Base-by-base conservation (phyloP, 345 rosid genomes). In the Pistacia atlantica region DNA sequence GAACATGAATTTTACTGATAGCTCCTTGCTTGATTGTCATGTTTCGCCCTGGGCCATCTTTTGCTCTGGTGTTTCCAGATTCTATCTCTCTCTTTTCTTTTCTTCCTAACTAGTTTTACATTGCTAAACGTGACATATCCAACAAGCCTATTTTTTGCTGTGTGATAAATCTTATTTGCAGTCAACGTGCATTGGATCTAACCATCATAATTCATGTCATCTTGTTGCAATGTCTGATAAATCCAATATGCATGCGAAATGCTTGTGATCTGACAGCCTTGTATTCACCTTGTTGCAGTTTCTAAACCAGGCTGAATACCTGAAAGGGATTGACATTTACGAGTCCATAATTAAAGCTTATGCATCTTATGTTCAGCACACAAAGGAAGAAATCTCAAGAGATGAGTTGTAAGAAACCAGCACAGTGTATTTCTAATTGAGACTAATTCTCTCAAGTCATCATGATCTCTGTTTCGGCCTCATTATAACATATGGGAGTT, bases 251-350 rank as follows among this genome's bases (percentile, higher is more conserved):
- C 45, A 35, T n/a, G 13, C 14, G 28, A 54, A 10, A 2, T 20
- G 57, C 1, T 59, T 48, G 74, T 71, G 67, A 59, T 28, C 63
- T 75, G 28, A 83, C 64, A 5, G 13, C 75, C 42, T 3, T 67
- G 74, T 75, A 75, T 31, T 56, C 56, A 11, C 46, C 64, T 69
- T 83, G 74, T 76, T 77, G 84, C 93, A 93, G 98, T 96, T 89
- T 81, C 84, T 93, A 69, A 84, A 87, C 89, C 87, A 89, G 81
- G 88, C 75, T 7, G 97, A 93, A 83, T 93, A 93, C 84, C 80
- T 93, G 86, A 91, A 86, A 88, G 99, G 99, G 67, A 88, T 93
- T 63, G 87, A 86, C 52, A 80, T 93, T 14, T 92, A 92, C 13
- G 92, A 79, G 78, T 91, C 94, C 37, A 88, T 93, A 61, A 87